A percentile compares a stretch with the other conserved stretches of the same genome.
Evolutionary conservation across 2,329 filamentous ascomycete genomes (phyloP).

Genomic region (Metarhizium brunneum): DNA sequence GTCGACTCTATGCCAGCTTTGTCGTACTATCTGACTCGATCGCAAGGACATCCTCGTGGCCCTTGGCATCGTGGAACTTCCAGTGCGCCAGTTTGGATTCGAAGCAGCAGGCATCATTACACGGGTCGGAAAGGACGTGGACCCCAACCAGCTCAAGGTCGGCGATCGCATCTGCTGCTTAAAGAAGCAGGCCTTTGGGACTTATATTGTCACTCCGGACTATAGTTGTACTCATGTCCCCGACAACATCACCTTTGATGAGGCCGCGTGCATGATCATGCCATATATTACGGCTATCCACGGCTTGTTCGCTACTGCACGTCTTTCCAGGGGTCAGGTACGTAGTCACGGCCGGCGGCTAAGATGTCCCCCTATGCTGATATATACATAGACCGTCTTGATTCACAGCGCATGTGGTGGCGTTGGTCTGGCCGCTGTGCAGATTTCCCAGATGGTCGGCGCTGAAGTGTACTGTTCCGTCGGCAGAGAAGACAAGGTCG

Average conservation of each 20-base stretch:
- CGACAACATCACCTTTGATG: too few species aligned
- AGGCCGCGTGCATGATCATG: too few species aligned
- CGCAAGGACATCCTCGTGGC: conserved; percentile 3
- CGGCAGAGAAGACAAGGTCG: conserved; percentile 17
- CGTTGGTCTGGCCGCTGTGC: conserved; percentile 21
- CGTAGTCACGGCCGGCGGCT: too few species aligned
- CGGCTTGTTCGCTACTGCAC: too few species aligned
- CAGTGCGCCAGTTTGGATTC: conserved; percentile 6
- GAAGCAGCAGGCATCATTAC: conserved; percentile 13
- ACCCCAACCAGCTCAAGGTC: conserved; percentile 3
- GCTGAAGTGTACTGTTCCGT: conserved; percentile 21
- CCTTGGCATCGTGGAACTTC: conserved; percentile 1
- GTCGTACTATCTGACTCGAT: too few species aligned
- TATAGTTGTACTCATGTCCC: too few species aligned
- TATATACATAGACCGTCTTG: conserved; percentile 12
- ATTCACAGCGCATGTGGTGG: conserved; percentile 23
- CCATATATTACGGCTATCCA: too few species aligned
- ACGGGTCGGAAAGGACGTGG: conserved; percentile 6
- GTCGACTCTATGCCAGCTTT: too few species aligned
- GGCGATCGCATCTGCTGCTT: background rate
- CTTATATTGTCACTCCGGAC: too few species aligned
- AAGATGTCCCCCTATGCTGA: too few species aligned
- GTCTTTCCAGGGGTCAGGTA: too few species aligned
- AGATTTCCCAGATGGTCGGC: conserved; percentile 13
- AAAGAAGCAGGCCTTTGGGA: too few species aligned